Conservation (phyloP, 2,329 filamentous ascomycete genomes). For the Apiospora hydei region DNA sequence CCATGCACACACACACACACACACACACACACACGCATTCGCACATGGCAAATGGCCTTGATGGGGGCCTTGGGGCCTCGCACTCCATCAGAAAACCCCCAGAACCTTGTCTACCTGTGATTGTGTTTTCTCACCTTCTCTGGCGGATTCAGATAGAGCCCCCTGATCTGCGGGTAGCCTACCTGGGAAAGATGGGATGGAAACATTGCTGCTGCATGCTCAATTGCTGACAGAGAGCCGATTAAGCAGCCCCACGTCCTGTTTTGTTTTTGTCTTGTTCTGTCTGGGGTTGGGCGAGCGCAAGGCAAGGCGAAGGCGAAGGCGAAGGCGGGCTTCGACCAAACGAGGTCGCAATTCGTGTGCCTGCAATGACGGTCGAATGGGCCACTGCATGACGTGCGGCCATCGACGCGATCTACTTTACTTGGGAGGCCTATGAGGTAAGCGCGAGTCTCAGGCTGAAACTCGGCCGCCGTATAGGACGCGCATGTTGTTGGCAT, state of each 20-base stretch:
- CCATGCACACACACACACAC: not conserved
- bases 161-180: constrained; percentile 22
- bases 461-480: not conserved
- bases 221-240: not conserved
- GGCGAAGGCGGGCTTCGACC: not conserved
- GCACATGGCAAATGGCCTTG: too few relatives aligned
- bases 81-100: not conserved
- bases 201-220: constrained; percentile 1
- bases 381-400: not conserved
- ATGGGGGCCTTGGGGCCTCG: too few relatives aligned
- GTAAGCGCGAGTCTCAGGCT: constrained; percentile 12
- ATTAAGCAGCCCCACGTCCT: not conserved
- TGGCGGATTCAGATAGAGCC: constrained; percentile 22
- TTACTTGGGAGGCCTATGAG: not conserved
- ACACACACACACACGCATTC: too few relatives aligned
- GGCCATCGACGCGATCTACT: not conserved
- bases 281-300: not conserved
- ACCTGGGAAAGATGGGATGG: not conserved
- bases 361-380: not conserved
- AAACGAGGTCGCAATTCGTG: not conserved
- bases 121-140: not conserved
- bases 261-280: too few relatives aligned
- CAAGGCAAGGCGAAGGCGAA: too few relatives aligned
- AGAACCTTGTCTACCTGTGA: not conserved
- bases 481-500: not conserved